Conservation (phyloP, 108 stramenopile genomes). For the Heterococcus sp. region DNA sequence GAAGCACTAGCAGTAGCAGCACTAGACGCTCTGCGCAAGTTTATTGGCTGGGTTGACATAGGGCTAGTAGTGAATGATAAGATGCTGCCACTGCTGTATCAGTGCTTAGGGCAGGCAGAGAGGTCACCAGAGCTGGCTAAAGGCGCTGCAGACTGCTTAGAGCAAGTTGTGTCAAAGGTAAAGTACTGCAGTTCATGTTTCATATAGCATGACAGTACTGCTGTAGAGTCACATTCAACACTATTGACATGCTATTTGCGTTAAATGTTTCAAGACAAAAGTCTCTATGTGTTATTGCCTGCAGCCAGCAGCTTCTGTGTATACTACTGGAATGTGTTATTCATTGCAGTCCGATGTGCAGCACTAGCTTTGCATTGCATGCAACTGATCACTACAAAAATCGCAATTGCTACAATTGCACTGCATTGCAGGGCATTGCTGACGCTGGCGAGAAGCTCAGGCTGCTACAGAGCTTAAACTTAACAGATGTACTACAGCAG, state of each 20-base stretch:
- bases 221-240: background rate
- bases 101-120: constrained; percentile 15
- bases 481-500: constrained; percentile 30
- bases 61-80: constrained; percentile 32
- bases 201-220: background rate
- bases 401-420: no score
- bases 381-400: no score
- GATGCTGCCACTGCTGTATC: constrained; percentile 11
- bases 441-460: constrained; percentile 24
- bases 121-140: constrained; percentile 13
- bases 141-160: constrained; percentile 17
- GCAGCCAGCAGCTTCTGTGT: no score
- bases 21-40: constrained; percentile 25
- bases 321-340: no score
- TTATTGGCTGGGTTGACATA: constrained; percentile 41
- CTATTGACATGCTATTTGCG: background rate
- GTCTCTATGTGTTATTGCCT: no score
- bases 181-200: background rate
- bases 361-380: no score
- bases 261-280: no score
- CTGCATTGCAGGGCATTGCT: constrained; percentile 36
- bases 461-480: constrained; percentile 24
- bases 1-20: constrained; percentile 20
- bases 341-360: no score
- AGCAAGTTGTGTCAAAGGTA: constrained; percentile 42